Conservation (phyloP, 345 rosid species). For the Euphorbia lathyris region DNA sequence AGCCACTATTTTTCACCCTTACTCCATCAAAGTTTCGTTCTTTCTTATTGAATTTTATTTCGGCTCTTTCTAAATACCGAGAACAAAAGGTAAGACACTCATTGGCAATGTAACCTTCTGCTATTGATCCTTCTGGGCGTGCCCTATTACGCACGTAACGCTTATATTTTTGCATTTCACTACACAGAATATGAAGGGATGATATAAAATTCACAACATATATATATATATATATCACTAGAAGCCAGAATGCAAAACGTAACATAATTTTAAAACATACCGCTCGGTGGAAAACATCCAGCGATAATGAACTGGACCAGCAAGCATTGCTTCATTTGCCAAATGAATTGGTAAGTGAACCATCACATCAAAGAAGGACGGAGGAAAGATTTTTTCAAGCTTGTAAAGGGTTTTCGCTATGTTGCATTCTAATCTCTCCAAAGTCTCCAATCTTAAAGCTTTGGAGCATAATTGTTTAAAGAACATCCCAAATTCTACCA, state of each 20-base stretch:
- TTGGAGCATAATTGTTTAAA: slow-evolving; percentile 1
- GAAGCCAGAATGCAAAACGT: not conserved
- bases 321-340: not conserved
- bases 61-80: not conserved
- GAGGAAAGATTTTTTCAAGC: slow-evolving; percentile 5
- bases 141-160: not conserved
- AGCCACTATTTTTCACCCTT: not conserved
- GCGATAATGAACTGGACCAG: not conserved
- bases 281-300: slow-evolving; percentile 12
- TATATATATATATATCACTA: too few species aligned
- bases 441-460: not conserved
- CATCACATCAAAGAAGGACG: slow-evolving; percentile 6
- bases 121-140: slow-evolving; percentile 8
- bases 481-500: not conserved
- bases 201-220: not conserved
- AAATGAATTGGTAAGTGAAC: slow-evolving; percentile 11
- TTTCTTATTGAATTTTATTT: not conserved
- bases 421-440: not conserved
- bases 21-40: not conserved
- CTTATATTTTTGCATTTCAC: not conserved
- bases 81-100: slow-evolving; percentile 12
- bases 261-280: not conserved
- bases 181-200: not conserved
- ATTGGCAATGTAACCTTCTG: slow-evolving; percentile 1
- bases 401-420: not conserved